Evolutionary conservation across 2,329 filamentous ascomycete genomes (phyloP).

Genomic region (Aspergillus puulaauensis): DNA sequence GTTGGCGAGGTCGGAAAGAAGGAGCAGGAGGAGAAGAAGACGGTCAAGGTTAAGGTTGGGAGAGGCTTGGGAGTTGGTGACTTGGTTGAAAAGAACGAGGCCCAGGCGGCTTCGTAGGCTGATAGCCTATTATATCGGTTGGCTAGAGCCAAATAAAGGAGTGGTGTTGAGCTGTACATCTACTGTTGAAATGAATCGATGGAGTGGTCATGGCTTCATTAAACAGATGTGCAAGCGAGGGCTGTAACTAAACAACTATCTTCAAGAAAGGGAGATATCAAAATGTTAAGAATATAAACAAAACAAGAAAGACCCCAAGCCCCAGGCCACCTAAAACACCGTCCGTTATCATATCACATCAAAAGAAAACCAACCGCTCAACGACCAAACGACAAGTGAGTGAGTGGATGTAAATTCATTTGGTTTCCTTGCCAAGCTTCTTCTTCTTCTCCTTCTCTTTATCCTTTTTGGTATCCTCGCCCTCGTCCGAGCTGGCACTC

Average conservation of each 20-base stretch:
- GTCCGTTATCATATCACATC: neutral
- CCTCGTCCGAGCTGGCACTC: slow-evolving; percentile 18
- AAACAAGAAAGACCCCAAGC: neutral
- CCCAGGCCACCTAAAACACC: neutral
- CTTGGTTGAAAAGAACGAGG: slow-evolving; percentile 51
- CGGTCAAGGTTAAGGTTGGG: slow-evolving; percentile 84
- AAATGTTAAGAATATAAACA: neutral
- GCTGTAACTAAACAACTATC: neutral
- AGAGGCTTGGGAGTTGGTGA: slow-evolving; percentile 72
- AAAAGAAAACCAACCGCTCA: neutral
- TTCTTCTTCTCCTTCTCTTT: neutral
- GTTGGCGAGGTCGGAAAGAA: slow-evolving; percentile 65
- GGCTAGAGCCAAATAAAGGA: neutral
- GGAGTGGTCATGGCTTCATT: neutral
- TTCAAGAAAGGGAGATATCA: neutral
- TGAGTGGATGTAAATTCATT: neutral
- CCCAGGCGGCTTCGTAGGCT: slow-evolving; percentile 15
- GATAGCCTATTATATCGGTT: neutral
- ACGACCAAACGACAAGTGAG: neutral
- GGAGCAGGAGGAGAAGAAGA: slow-evolving; percentile 52
- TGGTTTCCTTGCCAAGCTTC: neutral
- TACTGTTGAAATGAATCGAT: neutral
- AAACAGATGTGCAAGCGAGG: neutral
- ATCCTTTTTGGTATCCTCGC: neutral
- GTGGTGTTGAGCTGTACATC: neutral